Percentiles rank a stretch among this genome's conserved stretches.
Conservation (phyloP, 495 filamentous ascomycete genomes). For the Lasiosphaeriaceae sp. region DNA sequence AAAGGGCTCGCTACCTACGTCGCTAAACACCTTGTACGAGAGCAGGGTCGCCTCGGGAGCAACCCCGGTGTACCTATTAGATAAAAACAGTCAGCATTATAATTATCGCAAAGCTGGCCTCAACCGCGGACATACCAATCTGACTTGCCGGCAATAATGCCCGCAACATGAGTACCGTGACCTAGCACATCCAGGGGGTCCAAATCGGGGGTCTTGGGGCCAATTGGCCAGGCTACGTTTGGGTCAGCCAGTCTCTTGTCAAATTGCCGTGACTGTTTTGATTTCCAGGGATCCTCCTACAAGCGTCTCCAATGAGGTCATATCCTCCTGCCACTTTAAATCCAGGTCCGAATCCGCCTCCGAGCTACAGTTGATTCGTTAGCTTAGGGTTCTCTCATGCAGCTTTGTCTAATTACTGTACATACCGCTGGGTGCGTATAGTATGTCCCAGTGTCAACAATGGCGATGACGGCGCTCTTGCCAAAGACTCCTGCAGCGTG, state of each 20-base stretch:
- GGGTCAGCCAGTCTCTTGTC: background rate
- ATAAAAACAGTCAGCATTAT: background rate
- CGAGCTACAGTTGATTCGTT: conserved; percentile 16
- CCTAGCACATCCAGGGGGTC: conserved; percentile 41
- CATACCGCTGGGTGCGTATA: conserved; percentile 41
- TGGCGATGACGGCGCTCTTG: conserved; percentile 24
- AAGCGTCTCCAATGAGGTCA: conserved; percentile 30
- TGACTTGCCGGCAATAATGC: conserved; percentile 46
- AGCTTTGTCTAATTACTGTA: no score
- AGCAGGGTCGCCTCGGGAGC: conserved; percentile 47
- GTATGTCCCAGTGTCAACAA: conserved; percentile 44
- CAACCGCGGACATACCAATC: conserved; percentile 18
- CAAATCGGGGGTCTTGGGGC: conserved; percentile 27
- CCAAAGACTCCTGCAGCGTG: conserved; percentile 29
- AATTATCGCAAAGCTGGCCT: background rate
- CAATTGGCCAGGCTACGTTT: conserved; percentile 22
- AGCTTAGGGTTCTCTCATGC: background rate
- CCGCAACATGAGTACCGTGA: conserved; percentile 48
- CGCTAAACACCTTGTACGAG: conserved; percentile 44
- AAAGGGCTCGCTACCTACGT: conserved; percentile 6
- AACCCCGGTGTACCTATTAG: conserved; percentile 40
- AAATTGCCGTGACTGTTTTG: background rate
- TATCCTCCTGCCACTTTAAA: conserved; percentile 34
- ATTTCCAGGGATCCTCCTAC: conserved; percentile 3
- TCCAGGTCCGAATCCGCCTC: conserved; percentile 32